These are phyloP conservation scores for Gentiana straminea DNA, from an alignment of 257 asterid species.

Conservation along the genomic window DNA sequence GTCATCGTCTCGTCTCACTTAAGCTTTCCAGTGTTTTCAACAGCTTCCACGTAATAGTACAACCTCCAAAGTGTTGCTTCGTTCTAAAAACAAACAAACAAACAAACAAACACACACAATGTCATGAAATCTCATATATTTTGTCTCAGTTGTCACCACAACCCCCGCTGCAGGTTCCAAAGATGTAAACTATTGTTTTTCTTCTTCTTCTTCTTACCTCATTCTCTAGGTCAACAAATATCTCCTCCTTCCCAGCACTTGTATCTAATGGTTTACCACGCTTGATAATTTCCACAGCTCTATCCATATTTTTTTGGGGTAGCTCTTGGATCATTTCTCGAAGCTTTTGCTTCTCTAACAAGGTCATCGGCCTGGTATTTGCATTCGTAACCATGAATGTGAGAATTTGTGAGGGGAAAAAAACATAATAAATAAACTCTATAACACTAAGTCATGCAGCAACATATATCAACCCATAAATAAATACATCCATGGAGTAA, in stretches of 20 bases:
- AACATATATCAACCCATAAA: too few species aligned
- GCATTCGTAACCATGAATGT: too few species aligned
- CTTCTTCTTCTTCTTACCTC: slow-evolving; percentile 30
- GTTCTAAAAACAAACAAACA: slow-evolving; percentile 26
- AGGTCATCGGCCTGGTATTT: slow-evolving; percentile 48
- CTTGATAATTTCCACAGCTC: slow-evolving; percentile 43
- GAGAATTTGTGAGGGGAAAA: too few species aligned
- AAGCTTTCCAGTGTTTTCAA: slow-evolving; percentile 19
- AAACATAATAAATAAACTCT: too few species aligned
- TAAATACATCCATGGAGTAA: too few species aligned
- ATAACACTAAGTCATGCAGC: too few species aligned
- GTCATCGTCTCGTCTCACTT: not conserved
- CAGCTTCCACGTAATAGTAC: slow-evolving; percentile 37
- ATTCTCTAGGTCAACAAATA: slow-evolving; percentile 37
- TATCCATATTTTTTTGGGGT: slow-evolving; percentile 44
- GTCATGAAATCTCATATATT: not conserved
- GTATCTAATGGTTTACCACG: slow-evolving; percentile 15
- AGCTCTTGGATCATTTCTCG: slow-evolving; percentile 34
- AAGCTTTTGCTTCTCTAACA: slow-evolving; percentile 47
- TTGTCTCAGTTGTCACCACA: too few species aligned
- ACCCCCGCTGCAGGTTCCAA: too few species aligned
- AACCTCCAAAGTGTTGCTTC: slow-evolving; percentile 57
- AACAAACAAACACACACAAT: not conserved
- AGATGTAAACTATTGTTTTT: too few species aligned
- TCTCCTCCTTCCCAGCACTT: slow-evolving; percentile 15